Evolutionary conservation across 2,329 filamentous ascomycete genomes (phyloP).

Genomic region (Plenodomus lindquistii): DNA sequence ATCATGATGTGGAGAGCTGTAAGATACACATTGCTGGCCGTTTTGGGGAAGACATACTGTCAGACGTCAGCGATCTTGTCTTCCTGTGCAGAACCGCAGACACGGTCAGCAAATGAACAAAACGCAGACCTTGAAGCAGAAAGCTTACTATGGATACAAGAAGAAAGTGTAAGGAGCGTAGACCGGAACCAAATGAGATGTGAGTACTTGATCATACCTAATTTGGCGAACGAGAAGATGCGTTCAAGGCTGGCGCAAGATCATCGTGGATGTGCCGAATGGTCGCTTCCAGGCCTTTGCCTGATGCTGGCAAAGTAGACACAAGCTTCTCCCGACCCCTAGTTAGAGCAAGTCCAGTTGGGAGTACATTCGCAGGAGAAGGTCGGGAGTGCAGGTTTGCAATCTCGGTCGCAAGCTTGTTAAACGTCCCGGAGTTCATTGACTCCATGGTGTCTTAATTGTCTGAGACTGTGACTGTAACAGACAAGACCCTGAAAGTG

Average conservation of each 20-base stretch:
- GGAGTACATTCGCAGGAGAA: conserved; percentile 38
- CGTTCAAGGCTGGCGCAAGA: conserved; percentile 64
- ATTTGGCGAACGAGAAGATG: conserved; percentile 56
- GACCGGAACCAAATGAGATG: too few species aligned
- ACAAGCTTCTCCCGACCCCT: conserved; percentile 42
- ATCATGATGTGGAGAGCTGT: too few species aligned
- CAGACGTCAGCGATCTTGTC: too few species aligned
- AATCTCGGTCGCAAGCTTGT: conserved; percentile 27
- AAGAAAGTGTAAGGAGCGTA: too few species aligned
- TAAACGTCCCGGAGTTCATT: conserved; percentile 14
- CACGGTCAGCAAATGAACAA: too few species aligned
- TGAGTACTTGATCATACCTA: conserved; percentile 41
- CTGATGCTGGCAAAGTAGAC: conserved; percentile 42
- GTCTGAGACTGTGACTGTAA: too few species aligned
- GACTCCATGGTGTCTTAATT: conserved; percentile 21
- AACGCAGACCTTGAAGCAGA: too few species aligned
- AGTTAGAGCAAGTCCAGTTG: conserved; percentile 31
- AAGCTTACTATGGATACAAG: too few species aligned
- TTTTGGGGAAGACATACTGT: neutral
- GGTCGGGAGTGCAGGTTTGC: conserved; percentile 25
- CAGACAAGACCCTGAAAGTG: too few species aligned
- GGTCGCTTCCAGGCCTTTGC: conserved; percentile 50
- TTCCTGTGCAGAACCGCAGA: too few species aligned
- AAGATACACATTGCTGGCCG: too few species aligned
- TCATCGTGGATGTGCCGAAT: conserved; percentile 52